Conservation (phyloP, 306 rosid genomes). For the peach (Prunus persica) region DNA sequence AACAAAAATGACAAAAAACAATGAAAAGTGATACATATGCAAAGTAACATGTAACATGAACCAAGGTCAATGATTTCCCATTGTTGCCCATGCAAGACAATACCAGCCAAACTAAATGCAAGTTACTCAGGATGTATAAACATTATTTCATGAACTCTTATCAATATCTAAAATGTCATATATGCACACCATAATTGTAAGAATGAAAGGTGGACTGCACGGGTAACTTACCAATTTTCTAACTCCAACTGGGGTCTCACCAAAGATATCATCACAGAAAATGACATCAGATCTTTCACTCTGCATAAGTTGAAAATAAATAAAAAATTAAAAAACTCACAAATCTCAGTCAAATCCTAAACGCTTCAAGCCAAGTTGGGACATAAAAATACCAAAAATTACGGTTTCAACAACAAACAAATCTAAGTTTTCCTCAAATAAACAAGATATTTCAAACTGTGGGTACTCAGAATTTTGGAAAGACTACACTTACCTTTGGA, state of each 20-base stretch:
- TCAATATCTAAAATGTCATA: neutral
- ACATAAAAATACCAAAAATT: neutral
- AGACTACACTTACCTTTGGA: constrained; percentile 61
- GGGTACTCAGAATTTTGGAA: neutral
- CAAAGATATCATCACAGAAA: constrained; percentile 93
- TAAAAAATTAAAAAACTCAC: constrained; percentile 13
- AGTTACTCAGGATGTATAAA: neutral
- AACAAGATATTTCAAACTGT: neutral
- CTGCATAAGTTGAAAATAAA: constrained; percentile 40
- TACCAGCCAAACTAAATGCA: neutral
- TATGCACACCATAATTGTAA: neutral
- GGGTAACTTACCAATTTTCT: constrained; percentile 53
- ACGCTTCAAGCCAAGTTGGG: neutral
- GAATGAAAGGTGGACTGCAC: neutral
- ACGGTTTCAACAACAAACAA: neutral
- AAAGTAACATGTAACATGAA: neutral
- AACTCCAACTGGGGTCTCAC: constrained; percentile 97
- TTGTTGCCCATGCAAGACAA: neutral
- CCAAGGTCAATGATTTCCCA: neutral
- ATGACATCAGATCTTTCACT: constrained; percentile 76
- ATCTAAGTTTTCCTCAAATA: neutral
- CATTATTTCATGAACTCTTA: neutral
- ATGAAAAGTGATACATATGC: neutral
- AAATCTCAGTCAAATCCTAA: neutral
- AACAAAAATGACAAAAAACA: neutral